Conservation (phyloP, 352 stramenopile species). For the Phytophthora pistaciae region DNA sequence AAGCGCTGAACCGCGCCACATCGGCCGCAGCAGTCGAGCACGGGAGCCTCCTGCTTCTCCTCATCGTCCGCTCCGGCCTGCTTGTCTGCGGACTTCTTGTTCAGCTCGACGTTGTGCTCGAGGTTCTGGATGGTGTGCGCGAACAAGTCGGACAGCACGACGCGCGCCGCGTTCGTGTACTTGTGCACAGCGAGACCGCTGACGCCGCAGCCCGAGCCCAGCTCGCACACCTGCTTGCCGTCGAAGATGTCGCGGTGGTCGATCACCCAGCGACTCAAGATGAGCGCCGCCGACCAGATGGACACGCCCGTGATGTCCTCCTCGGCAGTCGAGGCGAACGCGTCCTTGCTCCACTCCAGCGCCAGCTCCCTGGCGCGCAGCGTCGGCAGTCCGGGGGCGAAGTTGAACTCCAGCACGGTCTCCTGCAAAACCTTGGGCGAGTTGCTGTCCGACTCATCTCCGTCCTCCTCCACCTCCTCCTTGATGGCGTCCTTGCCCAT, state of each 20-base stretch:
- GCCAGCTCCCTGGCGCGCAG: conserved; percentile 83
- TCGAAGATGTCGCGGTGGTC: conserved; percentile 69
- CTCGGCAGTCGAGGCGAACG: conserved; percentile 80
- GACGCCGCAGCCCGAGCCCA: conserved; percentile 87
- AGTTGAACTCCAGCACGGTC: conserved; percentile 84
- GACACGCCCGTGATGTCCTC: conserved; percentile 91
- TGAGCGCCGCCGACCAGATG: conserved; percentile 90
- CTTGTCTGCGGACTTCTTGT: conserved; percentile 42
- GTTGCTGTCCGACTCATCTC: conserved; percentile 50
- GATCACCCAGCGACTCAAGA: conserved; percentile 88
- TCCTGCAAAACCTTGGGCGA: conserved; percentile 83
- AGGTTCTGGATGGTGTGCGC: conserved; percentile 86
- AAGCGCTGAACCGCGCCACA: conserved; percentile 82
- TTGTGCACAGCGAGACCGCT: conserved; percentile 80
- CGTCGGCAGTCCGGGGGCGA: conserved; percentile 60
- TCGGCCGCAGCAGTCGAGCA: conserved; percentile 63
- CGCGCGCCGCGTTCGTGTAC: conserved; percentile 76
- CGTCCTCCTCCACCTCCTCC: conserved; percentile 74
- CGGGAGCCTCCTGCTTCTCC: conserved; percentile 35
- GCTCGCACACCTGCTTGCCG: conserved; percentile 82
- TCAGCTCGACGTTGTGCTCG: conserved; percentile 82
- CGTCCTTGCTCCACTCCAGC: conserved; percentile 85
- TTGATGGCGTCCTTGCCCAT: conserved; percentile 78
- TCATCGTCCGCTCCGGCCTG: conserved; percentile 29
- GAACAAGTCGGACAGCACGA: conserved; percentile 90